Conservation (phyloP, 164 flowering plant species). For the Platanus orientalis region DNA sequence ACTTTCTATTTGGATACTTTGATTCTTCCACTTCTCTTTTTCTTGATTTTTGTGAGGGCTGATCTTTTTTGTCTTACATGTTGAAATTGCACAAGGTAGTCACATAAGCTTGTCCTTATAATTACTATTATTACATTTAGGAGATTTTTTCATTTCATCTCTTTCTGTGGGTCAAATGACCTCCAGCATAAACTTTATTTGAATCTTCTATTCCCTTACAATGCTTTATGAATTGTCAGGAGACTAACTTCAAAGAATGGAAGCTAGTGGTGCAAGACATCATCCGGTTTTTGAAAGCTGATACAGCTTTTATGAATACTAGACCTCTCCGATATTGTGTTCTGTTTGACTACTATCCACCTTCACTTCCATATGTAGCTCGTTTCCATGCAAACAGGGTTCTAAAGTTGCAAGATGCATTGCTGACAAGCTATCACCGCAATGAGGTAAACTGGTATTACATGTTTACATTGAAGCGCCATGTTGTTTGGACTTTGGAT, state of each 20-base stretch:
- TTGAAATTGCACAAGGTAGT: too few species aligned
- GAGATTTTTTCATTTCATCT: not conserved
- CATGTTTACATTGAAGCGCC: not conserved
- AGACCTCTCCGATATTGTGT: slow-evolving; percentile 76
- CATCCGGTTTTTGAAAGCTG: slow-evolving; percentile 61
- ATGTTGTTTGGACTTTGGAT: slow-evolving; percentile 9
- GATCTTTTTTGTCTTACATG: too few species aligned
- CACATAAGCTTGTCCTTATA: too few species aligned
- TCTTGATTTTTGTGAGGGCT: too few species aligned
- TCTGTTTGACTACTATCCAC: slow-evolving; percentile 53
- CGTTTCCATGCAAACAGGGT: slow-evolving; percentile 82
- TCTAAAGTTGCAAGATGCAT: slow-evolving; percentile 72
- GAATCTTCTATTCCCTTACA: not conserved
- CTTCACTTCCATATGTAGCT: slow-evolving; percentile 64
- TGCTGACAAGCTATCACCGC: slow-evolving; percentile 80
- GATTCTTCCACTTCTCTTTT: too few species aligned
- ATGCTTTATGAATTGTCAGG: slow-evolving; percentile 40
- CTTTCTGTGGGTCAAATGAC: not conserved
- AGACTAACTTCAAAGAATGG: slow-evolving; percentile 87
- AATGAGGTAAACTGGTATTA: slow-evolving; percentile 62
- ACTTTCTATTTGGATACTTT: too few species aligned
- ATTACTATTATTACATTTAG: too few species aligned
- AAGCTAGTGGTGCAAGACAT: slow-evolving; percentile 83
- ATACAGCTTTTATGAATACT: slow-evolving; percentile 36
- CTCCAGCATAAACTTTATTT: not conserved